A percentile compares a stretch with the other conserved stretches of the same genome.
Conservation (phyloP, 441 rosid species). For the Omphalea diandra region DNA sequence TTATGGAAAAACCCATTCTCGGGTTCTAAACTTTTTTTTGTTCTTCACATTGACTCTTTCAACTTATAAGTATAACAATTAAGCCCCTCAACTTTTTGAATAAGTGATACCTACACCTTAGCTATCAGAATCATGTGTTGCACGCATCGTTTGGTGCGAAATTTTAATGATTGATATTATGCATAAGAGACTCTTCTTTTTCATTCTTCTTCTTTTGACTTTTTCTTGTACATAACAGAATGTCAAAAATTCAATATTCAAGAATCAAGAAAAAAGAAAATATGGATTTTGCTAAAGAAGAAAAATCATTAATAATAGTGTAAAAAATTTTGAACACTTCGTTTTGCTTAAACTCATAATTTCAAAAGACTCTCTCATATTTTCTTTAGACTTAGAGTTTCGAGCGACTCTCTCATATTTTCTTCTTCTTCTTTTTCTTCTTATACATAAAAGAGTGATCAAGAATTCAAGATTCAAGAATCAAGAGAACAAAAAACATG, state of each 20-base stretch:
- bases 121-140: too few relatives aligned
- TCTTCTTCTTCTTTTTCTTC: background rate
- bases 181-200: too few relatives aligned
- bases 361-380: too few relatives aligned
- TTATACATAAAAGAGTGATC: slow-evolving; percentile 17
- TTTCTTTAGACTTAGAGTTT: too few relatives aligned
- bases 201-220: background rate
- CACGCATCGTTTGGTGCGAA: too few relatives aligned
- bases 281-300: slow-evolving; percentile 79
- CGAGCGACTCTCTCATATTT: background rate
- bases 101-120: too few relatives aligned
- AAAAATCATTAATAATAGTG: slow-evolving; percentile 33
- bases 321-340: slow-evolving; percentile 65
- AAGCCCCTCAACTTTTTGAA: too few relatives aligned
- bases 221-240: slow-evolving; percentile 16
- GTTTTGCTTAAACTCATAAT: background rate
- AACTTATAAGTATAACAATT: too few relatives aligned
- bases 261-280: slow-evolving; percentile 7
- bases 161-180: too few relatives aligned
- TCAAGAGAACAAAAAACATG: slow-evolving; percentile 36
- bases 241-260: background rate
- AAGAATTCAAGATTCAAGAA: background rate
- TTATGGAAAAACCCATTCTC: too few relatives aligned
- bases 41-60: too few relatives aligned
- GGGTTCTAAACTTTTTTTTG: too few relatives aligned